Evolutionary conservation across 2,329 filamentous ascomycete species (phyloP), one percentile per base, ranked within the genome.

Genomic region (Zymoseptoria passerinii): DNA sequence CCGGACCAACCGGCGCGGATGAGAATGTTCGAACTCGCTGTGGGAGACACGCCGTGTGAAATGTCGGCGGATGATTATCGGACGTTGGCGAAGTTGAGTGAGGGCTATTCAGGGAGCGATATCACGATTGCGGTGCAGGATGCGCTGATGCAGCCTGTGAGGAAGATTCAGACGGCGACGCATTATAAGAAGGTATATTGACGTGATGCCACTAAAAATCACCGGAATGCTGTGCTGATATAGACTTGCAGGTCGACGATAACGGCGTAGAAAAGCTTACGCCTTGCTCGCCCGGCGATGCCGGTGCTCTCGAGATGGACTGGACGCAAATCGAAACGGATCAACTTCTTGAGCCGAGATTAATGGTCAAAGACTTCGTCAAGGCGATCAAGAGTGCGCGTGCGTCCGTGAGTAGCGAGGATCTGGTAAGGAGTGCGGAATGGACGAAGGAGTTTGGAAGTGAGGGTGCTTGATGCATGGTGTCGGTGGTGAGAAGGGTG

Each of bases 391-490:
- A 90, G 70, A 85, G 86, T 52, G 90, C 90, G 54, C 80, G 94
- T 70, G 94, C 94, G 20, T 97, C 94, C 0, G 94, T 99, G 55
- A 94, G 90, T 55, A 81, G 83, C 54, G 90, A 91, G 54, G 95
- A 99, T 71, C 81, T 99, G 51, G 81, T 84, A 65, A 82, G 84
- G 69, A 96, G 92, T 73, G 81, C 88, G 52, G 91, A 96, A 50
- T 99, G 94, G 94, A 99, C 94, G 8, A 83, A 87, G 68, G 92
- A 97, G 76, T 97, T 97, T 76, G 92, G 92, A 58, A 95, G 90
- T 71, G 92, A 96, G 73, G 92, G 92, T 18, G 83, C 81, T 53
- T 85, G 68, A 73, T 44, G 3, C 13, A 6, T 13, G 35, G 16
- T 4, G 35, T 16, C 7, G 10, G 1, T 44, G 16, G 1, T n/a